A percentile compares a stretch with the other conserved stretches of the same genome.
Conservation (phyloP, 352 stramenopile species). For the Pythium oligandrum region DNA sequence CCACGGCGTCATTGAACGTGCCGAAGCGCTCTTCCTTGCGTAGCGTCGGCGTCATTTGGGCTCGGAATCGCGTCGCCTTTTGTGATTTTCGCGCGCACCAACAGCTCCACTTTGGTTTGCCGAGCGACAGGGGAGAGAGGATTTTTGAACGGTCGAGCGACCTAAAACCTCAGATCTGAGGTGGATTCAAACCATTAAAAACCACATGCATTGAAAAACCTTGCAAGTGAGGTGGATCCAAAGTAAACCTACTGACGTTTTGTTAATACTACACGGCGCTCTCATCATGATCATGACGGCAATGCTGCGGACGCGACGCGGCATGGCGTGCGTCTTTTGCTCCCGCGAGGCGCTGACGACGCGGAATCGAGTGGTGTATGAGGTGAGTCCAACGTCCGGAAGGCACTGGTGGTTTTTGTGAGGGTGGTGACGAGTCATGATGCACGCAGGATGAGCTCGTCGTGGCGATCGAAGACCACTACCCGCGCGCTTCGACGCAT, state of each 20-base stretch:
- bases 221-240: no score
- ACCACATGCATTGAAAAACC: no score
- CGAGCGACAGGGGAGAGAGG: no score
- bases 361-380: conserved; percentile 51
- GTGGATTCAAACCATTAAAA: neutral
- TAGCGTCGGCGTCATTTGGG: conserved; percentile 16
- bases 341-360: conserved; percentile 35
- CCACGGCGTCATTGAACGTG: conserved; percentile 58
- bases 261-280: no score
- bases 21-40: conserved; percentile 61
- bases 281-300: no score
- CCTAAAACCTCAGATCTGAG: conserved; percentile 18
- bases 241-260: no score
- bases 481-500: conserved; percentile 47
- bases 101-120: conserved; percentile 17
- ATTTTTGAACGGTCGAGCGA: neutral
- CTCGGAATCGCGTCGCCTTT: conserved; percentile 38
- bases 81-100: conserved; percentile 16
- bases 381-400: conserved; percentile 20
- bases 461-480: conserved; percentile 56
- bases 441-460: conserved; percentile 42
- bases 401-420: no score
- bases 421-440: neutral
- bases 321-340: conserved; percentile 46
- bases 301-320: conserved; percentile 1